phyloP scores from a whole-genome alignment of 306 rosid genomes.

The Leucaena leucocephala region DNA sequence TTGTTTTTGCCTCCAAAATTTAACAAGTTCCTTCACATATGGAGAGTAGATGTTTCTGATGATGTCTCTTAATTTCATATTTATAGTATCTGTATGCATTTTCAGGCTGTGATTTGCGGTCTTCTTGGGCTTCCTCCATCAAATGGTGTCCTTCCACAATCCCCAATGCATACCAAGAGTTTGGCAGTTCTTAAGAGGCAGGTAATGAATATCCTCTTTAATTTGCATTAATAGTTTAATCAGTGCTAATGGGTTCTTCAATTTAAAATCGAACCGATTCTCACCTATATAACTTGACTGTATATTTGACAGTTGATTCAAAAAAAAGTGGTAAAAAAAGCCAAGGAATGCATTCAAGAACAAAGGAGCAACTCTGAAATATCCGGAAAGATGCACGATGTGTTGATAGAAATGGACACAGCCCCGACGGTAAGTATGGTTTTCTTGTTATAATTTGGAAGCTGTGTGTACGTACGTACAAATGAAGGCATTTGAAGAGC shows the following conservation, averaged over 20 bases:
- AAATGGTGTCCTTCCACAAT: slow-evolving; percentile 26
- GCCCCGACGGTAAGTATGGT: slow-evolving; percentile 18
- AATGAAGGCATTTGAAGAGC: neutral
- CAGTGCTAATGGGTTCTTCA: neutral
- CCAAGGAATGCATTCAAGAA: neutral
- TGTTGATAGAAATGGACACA: slow-evolving; percentile 23
- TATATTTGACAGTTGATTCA: slow-evolving; percentile 1
- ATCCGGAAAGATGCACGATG: slow-evolving; percentile 19
- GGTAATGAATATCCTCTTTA: neutral
- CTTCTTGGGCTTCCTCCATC: slow-evolving; percentile 25
- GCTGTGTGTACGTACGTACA: neutral
- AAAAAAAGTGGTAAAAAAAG: neutral
- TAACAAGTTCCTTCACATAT: neutral
- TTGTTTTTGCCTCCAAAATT: neutral
- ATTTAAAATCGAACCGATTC: neutral
- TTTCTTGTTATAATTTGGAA: neutral
- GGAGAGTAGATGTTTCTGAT: neutral
- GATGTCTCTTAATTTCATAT: neutral
- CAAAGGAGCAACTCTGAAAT: slow-evolving; percentile 15
- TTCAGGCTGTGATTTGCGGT: slow-evolving; percentile 17
- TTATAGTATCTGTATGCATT: neutral
- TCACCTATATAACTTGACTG: neutral
- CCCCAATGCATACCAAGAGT: slow-evolving; percentile 24
- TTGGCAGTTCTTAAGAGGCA: slow-evolving; percentile 17
- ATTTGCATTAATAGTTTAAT: neutral